Conservation (phyloP, 257 asterid species). For the Salvia hispanica region DNA sequence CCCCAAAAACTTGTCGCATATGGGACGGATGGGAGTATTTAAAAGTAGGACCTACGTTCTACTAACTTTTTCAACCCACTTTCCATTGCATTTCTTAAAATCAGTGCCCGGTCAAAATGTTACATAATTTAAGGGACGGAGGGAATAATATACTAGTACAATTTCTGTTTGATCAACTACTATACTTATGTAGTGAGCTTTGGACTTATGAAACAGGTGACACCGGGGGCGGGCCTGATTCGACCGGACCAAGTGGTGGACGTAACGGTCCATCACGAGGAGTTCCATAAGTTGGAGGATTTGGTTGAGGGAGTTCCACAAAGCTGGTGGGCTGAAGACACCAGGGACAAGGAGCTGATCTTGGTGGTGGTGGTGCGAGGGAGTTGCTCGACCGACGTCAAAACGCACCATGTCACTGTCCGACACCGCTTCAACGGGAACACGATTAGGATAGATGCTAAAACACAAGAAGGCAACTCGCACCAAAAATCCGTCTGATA, state of each 20-base stretch:
- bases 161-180: too few relatives aligned
- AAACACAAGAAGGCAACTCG: slow-evolving; percentile 37
- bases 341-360: slow-evolving; percentile 72
- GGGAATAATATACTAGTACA: too few relatives aligned
- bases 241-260: slow-evolving; percentile 67
- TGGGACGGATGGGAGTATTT: too few relatives aligned
- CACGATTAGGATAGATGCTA: slow-evolving; percentile 38
- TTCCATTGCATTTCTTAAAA: too few relatives aligned
- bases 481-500: slow-evolving; percentile 28
- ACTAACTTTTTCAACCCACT: too few relatives aligned
- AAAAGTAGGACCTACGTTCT: too few relatives aligned
- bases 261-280: slow-evolving; percentile 68
- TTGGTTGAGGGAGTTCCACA: slow-evolving; percentile 69
- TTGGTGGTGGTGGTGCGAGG: slow-evolving; percentile 64
- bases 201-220: slow-evolving; percentile 49
- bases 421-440: slow-evolving; percentile 50
- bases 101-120: too few relatives aligned
- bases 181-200: background rate
- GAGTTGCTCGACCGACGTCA: slow-evolving; percentile 54
- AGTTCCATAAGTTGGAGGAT: slow-evolving; percentile 64
- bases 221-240: slow-evolving; percentile 76
- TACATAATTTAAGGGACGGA: too few relatives aligned
- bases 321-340: slow-evolving; percentile 84
- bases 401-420: slow-evolving; percentile 57
- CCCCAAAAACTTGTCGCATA: too few relatives aligned